Conservation (phyloP, 257 asterid genomes). For the Scutellaria barbata region DNA sequence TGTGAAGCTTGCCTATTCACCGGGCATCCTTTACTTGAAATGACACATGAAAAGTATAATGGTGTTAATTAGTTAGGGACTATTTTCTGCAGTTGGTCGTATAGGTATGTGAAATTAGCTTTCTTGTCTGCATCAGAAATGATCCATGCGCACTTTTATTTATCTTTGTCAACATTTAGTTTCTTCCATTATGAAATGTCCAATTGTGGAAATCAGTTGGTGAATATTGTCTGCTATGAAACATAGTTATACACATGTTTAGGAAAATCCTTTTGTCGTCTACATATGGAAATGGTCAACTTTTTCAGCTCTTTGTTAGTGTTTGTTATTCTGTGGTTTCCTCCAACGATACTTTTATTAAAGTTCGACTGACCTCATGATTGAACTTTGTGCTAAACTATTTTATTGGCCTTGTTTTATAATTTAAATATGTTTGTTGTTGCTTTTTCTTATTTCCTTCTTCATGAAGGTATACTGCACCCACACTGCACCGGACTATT, state of each 20-base stretch:
- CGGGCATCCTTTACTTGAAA: neutral
- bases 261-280: neutral
- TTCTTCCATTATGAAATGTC: neutral
- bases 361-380: neutral
- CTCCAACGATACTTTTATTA: neutral
- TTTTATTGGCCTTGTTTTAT: neutral
- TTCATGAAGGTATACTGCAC: conserved; percentile 81
- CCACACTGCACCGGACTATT: conserved; percentile 92
- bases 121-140: neutral
- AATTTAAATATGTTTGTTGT: neutral
- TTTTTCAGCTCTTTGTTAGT: neutral
- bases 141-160: neutral
- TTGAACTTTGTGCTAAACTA: conserved; percentile 3
- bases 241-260: neutral
- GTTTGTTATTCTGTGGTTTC: conserved; percentile 1
- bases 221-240: neutral
- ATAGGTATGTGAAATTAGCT: neutral
- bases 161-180: conserved; percentile 13
- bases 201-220: neutral
- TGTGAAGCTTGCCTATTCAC: conserved; percentile 9
- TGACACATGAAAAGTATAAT: neutral
- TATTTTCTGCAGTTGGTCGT: conserved; percentile 16
- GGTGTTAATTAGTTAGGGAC: conserved; percentile 9
- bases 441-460: neutral
- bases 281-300: neutral